Percentiles rank a stretch among this genome's conserved stretches.
Conservation (phyloP, 805 yeast genomes). For the Schizosaccharomyces japonicus region DNA sequence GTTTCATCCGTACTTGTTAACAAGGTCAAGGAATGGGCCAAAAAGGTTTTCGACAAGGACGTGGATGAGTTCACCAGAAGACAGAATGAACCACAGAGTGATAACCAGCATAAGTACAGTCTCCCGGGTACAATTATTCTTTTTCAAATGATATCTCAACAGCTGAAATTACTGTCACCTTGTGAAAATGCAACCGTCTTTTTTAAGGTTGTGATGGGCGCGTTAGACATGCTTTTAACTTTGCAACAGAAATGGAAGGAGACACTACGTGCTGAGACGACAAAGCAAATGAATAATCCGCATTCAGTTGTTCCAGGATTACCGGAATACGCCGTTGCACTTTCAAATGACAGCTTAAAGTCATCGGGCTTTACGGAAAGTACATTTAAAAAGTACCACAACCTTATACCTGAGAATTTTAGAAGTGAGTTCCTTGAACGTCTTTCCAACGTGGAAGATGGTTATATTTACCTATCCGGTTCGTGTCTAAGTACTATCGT, state of each 20-base stretch:
- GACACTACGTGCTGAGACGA: constrained; percentile 19
- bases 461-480: constrained; percentile 53
- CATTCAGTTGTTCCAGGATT: constrained; percentile 45
- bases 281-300: constrained; percentile 24
- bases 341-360: constrained; percentile 62
- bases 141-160: constrained; percentile 67
- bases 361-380: constrained; percentile 50
- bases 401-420: constrained; percentile 8
- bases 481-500: constrained; percentile 32
- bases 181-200: constrained; percentile 60
- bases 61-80: constrained; percentile 38
- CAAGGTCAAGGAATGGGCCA: constrained; percentile 72
- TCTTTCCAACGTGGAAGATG: constrained; percentile 46
- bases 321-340: constrained; percentile 55
- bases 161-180: constrained; percentile 67
- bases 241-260: constrained; percentile 42
- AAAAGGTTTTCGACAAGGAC: constrained; percentile 43
- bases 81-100: constrained; percentile 46
- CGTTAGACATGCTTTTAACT: constrained; percentile 33
- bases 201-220: constrained; percentile 52
- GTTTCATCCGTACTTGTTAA: constrained; percentile 44
- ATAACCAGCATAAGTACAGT: constrained; percentile 35
- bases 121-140: constrained; percentile 60
- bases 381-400: constrained; percentile 24
- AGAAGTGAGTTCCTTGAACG: constrained; percentile 8